A percentile compares a stretch with the other conserved stretches of the same genome.
These are phyloP conservation scores for Pneumocystis murina DNA, from an alignment of 1,139 yeast species.

Conservation along the genomic window DNA sequence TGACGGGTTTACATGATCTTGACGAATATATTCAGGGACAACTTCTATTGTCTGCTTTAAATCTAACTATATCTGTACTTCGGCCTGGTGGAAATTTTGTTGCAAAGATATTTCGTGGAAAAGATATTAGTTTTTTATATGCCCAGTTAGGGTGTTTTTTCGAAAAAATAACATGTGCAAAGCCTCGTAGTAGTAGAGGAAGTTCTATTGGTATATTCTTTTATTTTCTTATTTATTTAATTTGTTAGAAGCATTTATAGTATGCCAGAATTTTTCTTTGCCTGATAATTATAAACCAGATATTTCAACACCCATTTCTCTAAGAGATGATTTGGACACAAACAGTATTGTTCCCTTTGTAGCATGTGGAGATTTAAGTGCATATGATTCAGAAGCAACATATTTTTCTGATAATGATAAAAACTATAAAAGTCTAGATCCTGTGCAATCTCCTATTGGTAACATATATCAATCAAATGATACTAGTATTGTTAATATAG, in stretches of 20 bases:
- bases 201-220: conserved; percentile 35
- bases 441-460: background rate
- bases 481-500: background rate
- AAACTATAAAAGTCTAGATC: background rate
- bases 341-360: background rate
- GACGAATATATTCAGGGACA: conserved; percentile 97
- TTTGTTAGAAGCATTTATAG: conserved; percentile 70
- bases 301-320: conserved; percentile 8
- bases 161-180: conserved; percentile 80
- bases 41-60: conserved; percentile 74
- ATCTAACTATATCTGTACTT: conserved; percentile 73
- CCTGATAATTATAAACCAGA: conserved; percentile 15
- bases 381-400: background rate
- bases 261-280: conserved; percentile 76
- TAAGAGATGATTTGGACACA: background rate
- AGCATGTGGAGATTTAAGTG: background rate
- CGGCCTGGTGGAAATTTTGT: conserved; percentile 86
- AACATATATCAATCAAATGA: background rate
- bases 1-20: conserved; percentile 87
- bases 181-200: conserved; percentile 88
- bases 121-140: conserved; percentile 84
- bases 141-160: conserved; percentile 75
- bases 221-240: background rate
- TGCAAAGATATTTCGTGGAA: conserved; percentile 88
- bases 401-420: background rate